Evolutionary conservation across 495 filamentous ascomycete species (phyloP).

Genomic region (Collariella sp.): DNA sequence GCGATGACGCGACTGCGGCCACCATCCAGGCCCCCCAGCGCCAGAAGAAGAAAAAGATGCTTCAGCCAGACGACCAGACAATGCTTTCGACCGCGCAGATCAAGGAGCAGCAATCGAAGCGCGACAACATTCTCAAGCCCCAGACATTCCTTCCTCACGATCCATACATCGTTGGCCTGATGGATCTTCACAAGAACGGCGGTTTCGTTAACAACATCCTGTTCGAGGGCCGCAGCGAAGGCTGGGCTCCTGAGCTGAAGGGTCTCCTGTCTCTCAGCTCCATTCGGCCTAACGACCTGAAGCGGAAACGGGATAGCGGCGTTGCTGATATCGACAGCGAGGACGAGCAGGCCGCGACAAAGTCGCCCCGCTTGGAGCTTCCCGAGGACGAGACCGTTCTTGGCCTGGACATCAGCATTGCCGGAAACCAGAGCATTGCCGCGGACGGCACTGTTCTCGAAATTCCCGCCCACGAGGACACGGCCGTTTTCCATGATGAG

Average conservation of each 20-base stretch:
- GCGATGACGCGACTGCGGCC: constrained; percentile 38
- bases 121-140: constrained; percentile 69
- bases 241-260: constrained; percentile 86
- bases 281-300: constrained; percentile 70
- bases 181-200: constrained; percentile 81
- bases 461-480: constrained; percentile 54
- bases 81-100: constrained; percentile 51
- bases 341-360: constrained; percentile 48
- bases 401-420: constrained; percentile 38
- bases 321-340: constrained; percentile 67
- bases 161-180: constrained; percentile 73
- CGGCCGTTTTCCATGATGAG: constrained; percentile 34
- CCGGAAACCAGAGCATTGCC: constrained; percentile 44
- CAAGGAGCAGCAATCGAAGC: constrained; percentile 69
- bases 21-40: constrained; percentile 51
- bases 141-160: constrained; percentile 76
- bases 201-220: constrained; percentile 77
- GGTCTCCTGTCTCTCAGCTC: constrained; percentile 75
- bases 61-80: constrained; percentile 59
- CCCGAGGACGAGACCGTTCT: constrained; percentile 50
- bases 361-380: constrained; percentile 62
- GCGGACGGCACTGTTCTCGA: constrained; percentile 51
- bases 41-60: constrained; percentile 66
- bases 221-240: constrained; percentile 62
- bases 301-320: constrained; percentile 88